Evolutionary conservation across 441 rosid species (phyloP).

Genomic region (Syzygium malaccense): DNA sequence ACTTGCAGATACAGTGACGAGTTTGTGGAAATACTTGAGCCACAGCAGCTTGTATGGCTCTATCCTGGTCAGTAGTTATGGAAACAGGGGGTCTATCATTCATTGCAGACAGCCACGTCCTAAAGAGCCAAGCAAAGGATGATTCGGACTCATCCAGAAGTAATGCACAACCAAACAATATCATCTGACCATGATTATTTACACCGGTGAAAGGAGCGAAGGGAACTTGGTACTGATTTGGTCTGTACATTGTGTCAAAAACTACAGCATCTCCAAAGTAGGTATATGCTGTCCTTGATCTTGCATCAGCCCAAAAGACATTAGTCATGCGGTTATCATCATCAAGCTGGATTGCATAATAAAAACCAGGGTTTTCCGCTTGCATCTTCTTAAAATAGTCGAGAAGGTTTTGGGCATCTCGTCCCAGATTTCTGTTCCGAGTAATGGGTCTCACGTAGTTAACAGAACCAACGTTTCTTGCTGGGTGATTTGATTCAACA

Average conservation of each 20-base stretch:
- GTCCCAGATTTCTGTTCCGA: constrained; percentile 42
- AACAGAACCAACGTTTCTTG: constrained; percentile 21
- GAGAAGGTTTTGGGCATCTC: constrained; percentile 53
- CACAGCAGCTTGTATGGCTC: constrained; percentile 55
- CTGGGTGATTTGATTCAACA: constrained; percentile 20
- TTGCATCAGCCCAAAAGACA: constrained; percentile 76
- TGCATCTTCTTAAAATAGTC: constrained; percentile 64
- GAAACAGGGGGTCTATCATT: constrained; percentile 44
- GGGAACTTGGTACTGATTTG: constrained; percentile 57
- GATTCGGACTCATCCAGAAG: constrained; percentile 60
- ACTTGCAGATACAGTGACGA: constrained; percentile 61
- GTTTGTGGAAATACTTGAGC: constrained; percentile 53
- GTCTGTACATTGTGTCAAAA: constrained; percentile 58
- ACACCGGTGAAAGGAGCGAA: constrained; percentile 67
- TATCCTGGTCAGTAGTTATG: constrained; percentile 60
- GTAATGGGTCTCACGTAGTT: constrained; percentile 26
- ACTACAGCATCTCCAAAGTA: constrained; percentile 60
- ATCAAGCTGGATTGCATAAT: constrained; percentile 64
- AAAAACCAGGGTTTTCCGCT: constrained; percentile 62
- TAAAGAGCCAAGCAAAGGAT: constrained; percentile 55
- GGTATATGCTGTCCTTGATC: constrained; percentile 51
- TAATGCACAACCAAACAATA: constrained; percentile 65
- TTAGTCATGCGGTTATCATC: constrained; percentile 52
- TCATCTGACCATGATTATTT: constrained; percentile 61
- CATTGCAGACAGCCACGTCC: constrained; percentile 64